A percentile compares a stretch with the other conserved stretches of the same genome.
Evolutionary conservation across 129 eudicot species (phyloP).

Genomic region (Tanacetum coccineum): DNA sequence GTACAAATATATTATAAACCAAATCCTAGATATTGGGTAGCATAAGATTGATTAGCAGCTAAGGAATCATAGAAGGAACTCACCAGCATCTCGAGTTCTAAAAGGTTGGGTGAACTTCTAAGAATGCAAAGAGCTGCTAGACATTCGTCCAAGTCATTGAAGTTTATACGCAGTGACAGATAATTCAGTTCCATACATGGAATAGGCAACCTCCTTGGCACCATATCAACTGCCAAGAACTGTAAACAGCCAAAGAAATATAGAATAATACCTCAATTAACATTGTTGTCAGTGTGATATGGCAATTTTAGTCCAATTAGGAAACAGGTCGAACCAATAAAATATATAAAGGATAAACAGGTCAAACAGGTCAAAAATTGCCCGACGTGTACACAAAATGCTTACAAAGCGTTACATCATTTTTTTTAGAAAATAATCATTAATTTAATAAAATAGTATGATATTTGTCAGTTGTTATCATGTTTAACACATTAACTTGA

Average conservation of each 20-base stretch:
- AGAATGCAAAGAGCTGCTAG: conserved; percentile 83
- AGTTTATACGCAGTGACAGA: conserved; percentile 70
- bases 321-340: too few species aligned
- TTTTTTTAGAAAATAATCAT: too few species aligned
- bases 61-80: conserved; percentile 22
- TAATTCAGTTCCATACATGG: conserved; percentile 67
- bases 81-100: conserved; percentile 82
- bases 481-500: too few species aligned
- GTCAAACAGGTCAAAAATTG: background rate
- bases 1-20: background rate
- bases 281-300: background rate
- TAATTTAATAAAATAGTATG: too few species aligned
- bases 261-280: background rate
- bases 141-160: conserved; percentile 62
- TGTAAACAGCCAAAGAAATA: conserved; percentile 24
- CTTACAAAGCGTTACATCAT: too few species aligned
- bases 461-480: too few species aligned
- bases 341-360: too few species aligned
- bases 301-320: too few species aligned
- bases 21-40: background rate
- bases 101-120: conserved; percentile 83
- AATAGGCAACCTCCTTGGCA: conserved; percentile 66
- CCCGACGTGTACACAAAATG: too few species aligned
- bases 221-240: conserved; percentile 73
- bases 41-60: background rate